Base-by-base conservation (phyloP, 2,329 filamentous ascomycete species). In the Aureobasidium uvarum region DNA sequence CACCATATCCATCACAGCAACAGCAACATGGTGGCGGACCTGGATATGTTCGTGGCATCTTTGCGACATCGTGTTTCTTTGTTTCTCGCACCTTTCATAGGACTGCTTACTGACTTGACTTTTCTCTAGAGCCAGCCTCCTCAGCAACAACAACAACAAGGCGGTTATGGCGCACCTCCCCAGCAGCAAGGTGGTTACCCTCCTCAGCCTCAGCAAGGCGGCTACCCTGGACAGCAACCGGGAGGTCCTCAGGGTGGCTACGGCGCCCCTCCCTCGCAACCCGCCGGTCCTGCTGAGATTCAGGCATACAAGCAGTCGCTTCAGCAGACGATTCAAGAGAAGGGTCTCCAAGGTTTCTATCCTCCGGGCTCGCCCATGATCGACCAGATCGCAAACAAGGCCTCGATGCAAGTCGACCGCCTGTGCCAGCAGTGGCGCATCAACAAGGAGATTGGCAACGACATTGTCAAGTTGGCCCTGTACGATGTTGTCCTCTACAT, bases 401-500 rank as follows among this genome's bases (percentile, higher is more conserved):
- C 82, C 16, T 74, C 78, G 4, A 72, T 75, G 59, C 81, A 84
- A 72, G 78, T 87, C 69, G 81, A 83, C 67, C 81, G 81, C 67
- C 76, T 88, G 54, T 84, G 84, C 65, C 77, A 81, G 67, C 79
- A 83, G 68, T 87, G 85, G 83, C 77, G 79, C 65, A 79, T 88
- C 56, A 81, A 81, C 8, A 80, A 80, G 68, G 86, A 88, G 74
- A 82, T 88, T 66, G 86, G 83, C 52, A 85, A 83, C 64, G 86
- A 88, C 72, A 82, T 88, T 66, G 84, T 87, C 71, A 85, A 86
- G 72, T 78, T 88, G 31, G 80, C 83, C 4, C 76, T 88, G 31
- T 88, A 85, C 73, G 86, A 88, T 70, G 81, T 87, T 43, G 78
- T 87, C 51, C 77, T 88, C 56, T 88, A 86, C 72, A 84, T 88